These are phyloP conservation scores for Acacia crassicarpa DNA, from an alignment of 306 rosid species.

Conservation along the genomic window DNA sequence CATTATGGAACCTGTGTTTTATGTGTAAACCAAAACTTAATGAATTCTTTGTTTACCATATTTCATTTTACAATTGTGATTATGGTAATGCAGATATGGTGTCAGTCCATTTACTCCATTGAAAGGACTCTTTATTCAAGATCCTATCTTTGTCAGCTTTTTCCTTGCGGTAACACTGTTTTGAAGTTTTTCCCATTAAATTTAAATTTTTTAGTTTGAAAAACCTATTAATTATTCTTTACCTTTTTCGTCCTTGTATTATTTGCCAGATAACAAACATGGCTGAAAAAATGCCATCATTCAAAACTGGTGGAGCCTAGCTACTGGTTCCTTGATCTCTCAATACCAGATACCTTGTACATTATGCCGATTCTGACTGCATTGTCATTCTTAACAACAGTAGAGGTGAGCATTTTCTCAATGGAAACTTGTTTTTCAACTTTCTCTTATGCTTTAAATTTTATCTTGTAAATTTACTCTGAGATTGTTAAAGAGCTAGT, in stretches of 20 bases:
- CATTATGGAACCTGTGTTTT: conserved; percentile 10
- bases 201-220: conserved; percentile 12
- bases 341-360: conserved; percentile 76
- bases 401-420: conserved; percentile 64
- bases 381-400: conserved; percentile 74
- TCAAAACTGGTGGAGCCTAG: conserved; percentile 87
- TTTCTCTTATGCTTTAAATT: conserved; percentile 20
- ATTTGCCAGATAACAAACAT: conserved; percentile 68
- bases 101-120: conserved; percentile 78
- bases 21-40: conserved; percentile 23
- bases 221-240: conserved; percentile 30
- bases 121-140: conserved; percentile 78
- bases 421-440: not conserved
- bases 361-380: conserved; percentile 74
- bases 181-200: conserved; percentile 10
- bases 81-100: conserved; percentile 65
- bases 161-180: conserved; percentile 78
- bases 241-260: conserved; percentile 31
- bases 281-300: conserved; percentile 91
- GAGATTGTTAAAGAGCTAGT: not conserved
- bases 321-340: conserved; percentile 88
- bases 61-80: conserved; percentile 30
- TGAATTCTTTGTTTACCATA: conserved; percentile 23
- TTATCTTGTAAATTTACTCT: not conserved
- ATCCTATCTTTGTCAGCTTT: conserved; percentile 82